These are phyloP conservation scores for Arabis alpina DNA, from an alignment of 345 rosid species.

Conservation along the genomic window DNA sequence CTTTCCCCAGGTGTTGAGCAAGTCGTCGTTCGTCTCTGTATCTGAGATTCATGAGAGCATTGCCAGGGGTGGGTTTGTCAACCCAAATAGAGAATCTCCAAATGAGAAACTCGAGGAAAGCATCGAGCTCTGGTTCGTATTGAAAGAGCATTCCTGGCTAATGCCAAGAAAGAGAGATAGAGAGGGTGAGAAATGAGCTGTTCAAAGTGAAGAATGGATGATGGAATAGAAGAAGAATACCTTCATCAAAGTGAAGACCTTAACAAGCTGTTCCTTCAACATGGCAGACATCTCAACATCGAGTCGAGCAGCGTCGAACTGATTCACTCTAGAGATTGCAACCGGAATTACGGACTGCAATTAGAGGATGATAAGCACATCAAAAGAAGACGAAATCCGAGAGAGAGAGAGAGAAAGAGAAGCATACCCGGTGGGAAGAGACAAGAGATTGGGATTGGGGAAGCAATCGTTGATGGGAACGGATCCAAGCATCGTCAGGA, in stretches of 20 bases:
- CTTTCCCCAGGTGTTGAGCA: conserved; percentile 50
- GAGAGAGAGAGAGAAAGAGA: neutral
- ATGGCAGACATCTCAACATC: conserved; percentile 97
- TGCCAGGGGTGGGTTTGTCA: conserved; percentile 99
- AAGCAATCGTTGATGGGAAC: conserved; percentile 49
- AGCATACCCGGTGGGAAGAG: conserved; percentile 56
- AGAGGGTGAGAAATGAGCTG: neutral
- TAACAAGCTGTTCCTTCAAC: conserved; percentile 94
- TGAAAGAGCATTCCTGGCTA: conserved; percentile 99
- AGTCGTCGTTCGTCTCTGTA: conserved; percentile 79
- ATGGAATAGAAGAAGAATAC: conserved; percentile 37
- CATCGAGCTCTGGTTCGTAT: conserved; percentile 98
- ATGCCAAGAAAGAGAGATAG: conserved; percentile 51
- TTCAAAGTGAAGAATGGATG: neutral
- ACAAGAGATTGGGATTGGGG: conserved; percentile 65
- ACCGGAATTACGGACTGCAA: conserved; percentile 65
- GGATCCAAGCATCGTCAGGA: conserved; percentile 68
- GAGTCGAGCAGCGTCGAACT: conserved; percentile 91
- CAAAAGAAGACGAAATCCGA: conserved; percentile 3
- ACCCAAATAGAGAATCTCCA: conserved; percentile 99
- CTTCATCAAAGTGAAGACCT: conserved; percentile 91
- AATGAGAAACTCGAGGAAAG: conserved; percentile 98
- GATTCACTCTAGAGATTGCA: conserved; percentile 91
- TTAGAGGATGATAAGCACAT: conserved; percentile 2
- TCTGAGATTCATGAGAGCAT: conserved; percentile 88